These are phyloP conservation scores for Tremellales sp. DNA, from an alignment of 1,284 basidiomycete genomes.

Conservation along the genomic window DNA sequence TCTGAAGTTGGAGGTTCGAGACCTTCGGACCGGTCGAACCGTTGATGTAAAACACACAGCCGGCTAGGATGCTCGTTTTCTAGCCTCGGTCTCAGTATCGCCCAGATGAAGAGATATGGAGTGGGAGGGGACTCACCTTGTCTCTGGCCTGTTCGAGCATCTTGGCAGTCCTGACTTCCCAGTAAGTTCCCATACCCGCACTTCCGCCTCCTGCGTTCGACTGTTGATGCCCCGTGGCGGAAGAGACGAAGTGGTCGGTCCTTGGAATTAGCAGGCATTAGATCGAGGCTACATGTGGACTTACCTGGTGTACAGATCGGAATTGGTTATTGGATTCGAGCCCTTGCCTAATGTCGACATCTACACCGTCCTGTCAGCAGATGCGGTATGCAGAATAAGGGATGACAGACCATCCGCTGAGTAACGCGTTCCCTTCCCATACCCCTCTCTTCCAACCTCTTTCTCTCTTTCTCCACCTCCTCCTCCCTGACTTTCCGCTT, in stretches of 20 bases:
- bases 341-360: conserved; percentile 28
- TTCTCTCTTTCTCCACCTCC: conserved; percentile 12
- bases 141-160: conserved; percentile 35
- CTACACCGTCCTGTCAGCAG: conserved; percentile 9
- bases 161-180: conserved; percentile 39
- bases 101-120: not conserved
- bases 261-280: conserved; percentile 6
- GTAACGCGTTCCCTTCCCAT: conserved; percentile 20
- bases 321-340: conserved; percentile 43
- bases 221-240: conserved; percentile 43
- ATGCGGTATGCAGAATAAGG: not conserved
- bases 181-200: conserved; percentile 34
- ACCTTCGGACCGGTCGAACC: conserved; percentile 44
- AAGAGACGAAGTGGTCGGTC: conserved; percentile 42
- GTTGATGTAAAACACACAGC: conserved; percentile 46
- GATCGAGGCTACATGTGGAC: not conserved
- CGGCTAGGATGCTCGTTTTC: conserved; percentile 22
- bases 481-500: conserved; percentile 14
- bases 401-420: conserved; percentile 26
- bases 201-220: conserved; percentile 36
- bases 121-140: conserved; percentile 20
- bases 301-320: conserved; percentile 32
- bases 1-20: conserved; percentile 47
- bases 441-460: conserved; percentile 4
- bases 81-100: not conserved